These are phyloP conservation scores for Boletus pseudo-olivaceus DNA, from an alignment of 768 basidiomycete genomes.

Conservation along the genomic window DNA sequence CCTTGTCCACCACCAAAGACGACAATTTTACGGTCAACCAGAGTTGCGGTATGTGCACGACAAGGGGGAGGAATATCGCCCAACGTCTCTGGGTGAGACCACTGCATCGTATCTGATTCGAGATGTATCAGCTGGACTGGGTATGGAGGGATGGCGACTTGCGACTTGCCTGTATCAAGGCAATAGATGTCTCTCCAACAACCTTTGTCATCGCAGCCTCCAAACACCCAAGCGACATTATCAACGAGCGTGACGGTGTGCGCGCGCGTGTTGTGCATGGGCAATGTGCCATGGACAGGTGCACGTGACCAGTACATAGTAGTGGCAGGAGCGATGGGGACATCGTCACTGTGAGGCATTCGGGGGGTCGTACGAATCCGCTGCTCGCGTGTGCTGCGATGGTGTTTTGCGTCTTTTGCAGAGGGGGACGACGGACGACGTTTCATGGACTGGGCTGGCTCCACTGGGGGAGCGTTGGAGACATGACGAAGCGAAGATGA, in stretches of 20 bases:
- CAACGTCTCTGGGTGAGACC: conserved; percentile 71
- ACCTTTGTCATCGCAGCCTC: conserved; percentile 81
- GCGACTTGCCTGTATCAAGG: conserved; percentile 70
- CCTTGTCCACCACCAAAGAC: conserved; percentile 88
- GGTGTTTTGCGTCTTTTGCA: conserved; percentile 21
- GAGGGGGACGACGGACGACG: conserved; percentile 29
- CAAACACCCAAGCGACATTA: conserved; percentile 80
- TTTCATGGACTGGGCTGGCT: conserved; percentile 24
- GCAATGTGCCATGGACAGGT: conserved; percentile 69
- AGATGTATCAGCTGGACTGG: not conserved
- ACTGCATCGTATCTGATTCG: conserved; percentile 77
- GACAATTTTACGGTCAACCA: conserved; percentile 76
- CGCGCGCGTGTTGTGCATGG: conserved; percentile 68
- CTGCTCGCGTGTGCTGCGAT: conserved; percentile 22
- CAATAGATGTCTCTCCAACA: conserved; percentile 75
- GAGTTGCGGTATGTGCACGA: conserved; percentile 84
- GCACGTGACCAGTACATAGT: conserved; percentile 85
- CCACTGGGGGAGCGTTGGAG: conserved; percentile 29
- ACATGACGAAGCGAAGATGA: conserved; percentile 30
- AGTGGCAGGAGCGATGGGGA: conserved; percentile 61
- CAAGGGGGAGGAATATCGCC: conserved; percentile 83
- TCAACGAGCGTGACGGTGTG: conserved; percentile 85
- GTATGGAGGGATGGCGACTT: not conserved
- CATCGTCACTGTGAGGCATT: conserved; percentile 59
- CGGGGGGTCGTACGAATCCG: conserved; percentile 50